Evolutionary conservation across 2,329 filamentous ascomycete species (phyloP).

Genomic region (Alternaria angustiovoidea): DNA sequence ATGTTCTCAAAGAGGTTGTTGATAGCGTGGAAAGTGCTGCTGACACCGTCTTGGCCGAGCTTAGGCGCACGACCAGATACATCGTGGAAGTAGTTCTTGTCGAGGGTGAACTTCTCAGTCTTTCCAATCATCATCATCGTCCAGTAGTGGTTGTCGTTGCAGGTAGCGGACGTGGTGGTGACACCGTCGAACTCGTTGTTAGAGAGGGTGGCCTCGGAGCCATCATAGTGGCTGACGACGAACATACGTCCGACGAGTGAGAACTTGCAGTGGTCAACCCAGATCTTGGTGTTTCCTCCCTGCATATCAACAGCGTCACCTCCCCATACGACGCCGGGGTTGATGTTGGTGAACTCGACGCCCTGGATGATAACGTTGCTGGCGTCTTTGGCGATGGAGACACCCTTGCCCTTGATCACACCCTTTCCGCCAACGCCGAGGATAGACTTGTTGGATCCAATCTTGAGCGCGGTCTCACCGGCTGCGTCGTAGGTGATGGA

Average conservation of each 20-base stretch:
- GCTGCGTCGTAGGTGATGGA: constrained; percentile 48
- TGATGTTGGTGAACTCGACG: constrained; percentile 49
- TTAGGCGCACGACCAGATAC: constrained; percentile 57
- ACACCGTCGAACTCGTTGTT: constrained; percentile 58
- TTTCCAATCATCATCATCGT: constrained; percentile 53
- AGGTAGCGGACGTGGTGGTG: constrained; percentile 55
- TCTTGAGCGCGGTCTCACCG: constrained; percentile 38
- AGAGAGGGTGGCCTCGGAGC: constrained; percentile 55
- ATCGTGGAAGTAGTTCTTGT: constrained; percentile 57
- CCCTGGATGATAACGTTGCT: constrained; percentile 54
- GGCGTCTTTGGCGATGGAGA: constrained; percentile 45
- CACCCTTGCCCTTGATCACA: constrained; percentile 54
- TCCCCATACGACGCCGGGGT: constrained; percentile 52
- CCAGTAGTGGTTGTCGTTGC: constrained; percentile 60
- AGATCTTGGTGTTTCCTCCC: constrained; percentile 46
- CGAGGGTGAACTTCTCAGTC: constrained; percentile 53
- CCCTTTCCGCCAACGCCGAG: constrained; percentile 52
- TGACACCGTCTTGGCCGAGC: constrained; percentile 47
- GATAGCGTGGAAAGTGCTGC: constrained; percentile 31
- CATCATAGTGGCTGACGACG: constrained; percentile 48
- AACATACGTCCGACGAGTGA: constrained; percentile 58
- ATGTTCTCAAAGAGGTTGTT: constrained; percentile 54
- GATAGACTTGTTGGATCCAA: constrained; percentile 55
- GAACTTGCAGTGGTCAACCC: constrained; percentile 53
- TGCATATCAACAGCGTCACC: constrained; percentile 51